Base-by-base conservation (phyloP, 1,284 basidiomycete genomes). In the Tilletia setariae region DNA sequence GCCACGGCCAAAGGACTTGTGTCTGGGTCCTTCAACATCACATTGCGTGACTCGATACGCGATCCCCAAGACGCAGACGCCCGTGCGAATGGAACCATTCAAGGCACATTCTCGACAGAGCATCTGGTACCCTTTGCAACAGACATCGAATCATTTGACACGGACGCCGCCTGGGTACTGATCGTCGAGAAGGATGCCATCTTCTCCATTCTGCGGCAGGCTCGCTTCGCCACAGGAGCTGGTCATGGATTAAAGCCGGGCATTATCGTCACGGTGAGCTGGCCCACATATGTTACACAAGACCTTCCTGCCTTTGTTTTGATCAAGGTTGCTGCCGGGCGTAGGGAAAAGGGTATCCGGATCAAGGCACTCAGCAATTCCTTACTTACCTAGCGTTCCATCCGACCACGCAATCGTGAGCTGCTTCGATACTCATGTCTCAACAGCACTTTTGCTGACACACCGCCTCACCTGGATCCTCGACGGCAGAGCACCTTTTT, bases 181-280 rank as follows among this genome's bases (percentile, higher is more conserved):
- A 63, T 80, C 1, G 78, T 80, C 2, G 79, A 80, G 68, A 80
- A 80, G 44, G 76, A 79, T 42, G 75, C 77, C 0, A 70, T 72
- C 21, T 77, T 77, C 63, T 68, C 74, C 43, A 28, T 44, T 2
- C 56, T 77, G 1, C 11, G 70, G 2, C 69, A 77, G 13, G 32
- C 30, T 13, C 40, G 30, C 30, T 25, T 70, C 42, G n/a, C 63
- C 35, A n/a, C 13, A 40, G 63, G 51, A 61, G 19, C n/a, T 28
- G 9, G 4, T 2, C 16, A 11, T n/a, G n/a, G 21, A 7, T 30
- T 69, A 1, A 16, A 46, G 19, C 49, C 25, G 7, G 70, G 67
- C 11, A 15, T 65, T 2, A 25, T 62, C 47, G 30, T 64, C 15
- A 66, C 67, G 13, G 70, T 68, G 44, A 42, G 40, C 11, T 28